Base-by-base conservation (phyloP, 768 basidiomycete species). In the Lactarius sp. region DNA sequence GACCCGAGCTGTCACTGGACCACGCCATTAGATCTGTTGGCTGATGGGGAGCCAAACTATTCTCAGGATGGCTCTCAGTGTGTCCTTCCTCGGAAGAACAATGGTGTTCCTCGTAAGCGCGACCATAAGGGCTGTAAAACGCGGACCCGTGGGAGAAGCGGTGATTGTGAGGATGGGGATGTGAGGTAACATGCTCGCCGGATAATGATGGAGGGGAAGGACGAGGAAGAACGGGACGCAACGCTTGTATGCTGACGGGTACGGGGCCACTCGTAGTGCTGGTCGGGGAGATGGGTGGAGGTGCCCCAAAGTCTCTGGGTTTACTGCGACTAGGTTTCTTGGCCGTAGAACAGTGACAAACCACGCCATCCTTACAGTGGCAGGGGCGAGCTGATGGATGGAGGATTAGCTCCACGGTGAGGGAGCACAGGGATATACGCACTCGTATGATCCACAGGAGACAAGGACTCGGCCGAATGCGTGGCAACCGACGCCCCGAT, bases 181-280 rank as follows among this genome's bases (percentile, higher is more conserved):
- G 71, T 56, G 57, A 80, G 78, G 18, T 73, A 74, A 58, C 44
- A 80, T 78, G 56, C 77, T 73, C n/a, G 75, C 7, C 78, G 83
- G 18, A 79, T 59, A 51, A 77, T 6, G 60, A 55, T 8, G 31
- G 57, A 10, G 59, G 46, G 9, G 68, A 58, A 3, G 85, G 85
- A 10, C 85, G 84, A 5, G 89, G 89, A 41, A 88, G 82, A 20
- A 90, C 85, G 2, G 87, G 86, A 7, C 88, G 84, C 60, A 86
- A 75, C 67, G 59, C 42, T 22, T 71, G 66, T 37, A 65, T 62
- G 18, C 70, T 68, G 18, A 59, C 20, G 34, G 70, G 41, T 2
- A 55, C n/a, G 33, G 61, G 36, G 9, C 9, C 54, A 9, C 34
- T 47, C 18, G 49, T 68, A 9, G 70, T 72, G 34, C 52, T 62